Percentiles rank a stretch among this genome's conserved stretches.
phyloP scores from a whole-genome alignment of 2,329 filamentous ascomycete genomes.

The Alternaria ethzedia region DNA sequence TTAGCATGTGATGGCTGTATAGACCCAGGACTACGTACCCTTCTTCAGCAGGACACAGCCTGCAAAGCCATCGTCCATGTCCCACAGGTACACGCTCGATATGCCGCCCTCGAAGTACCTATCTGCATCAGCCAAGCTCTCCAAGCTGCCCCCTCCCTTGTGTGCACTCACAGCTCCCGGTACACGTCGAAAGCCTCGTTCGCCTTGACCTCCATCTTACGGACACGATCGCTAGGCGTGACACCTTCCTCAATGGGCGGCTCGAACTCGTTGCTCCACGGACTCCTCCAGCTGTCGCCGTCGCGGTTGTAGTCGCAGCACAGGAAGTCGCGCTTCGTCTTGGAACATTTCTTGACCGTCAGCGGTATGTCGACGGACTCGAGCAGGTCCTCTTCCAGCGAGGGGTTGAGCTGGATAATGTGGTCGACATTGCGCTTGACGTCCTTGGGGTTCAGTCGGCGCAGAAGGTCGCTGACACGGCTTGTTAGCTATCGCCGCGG shows the following conservation, averaged over 20 bases:
- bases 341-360: slow-evolving; percentile 81
- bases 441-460: slow-evolving; percentile 93
- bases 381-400: slow-evolving; percentile 95
- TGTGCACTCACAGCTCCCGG: slow-evolving; percentile 71
- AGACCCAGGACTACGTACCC: slow-evolving; percentile 58
- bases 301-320: slow-evolving; percentile 99
- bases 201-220: slow-evolving; percentile 90
- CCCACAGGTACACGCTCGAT: slow-evolving; percentile 97
- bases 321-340: slow-evolving; percentile 92
- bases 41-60: slow-evolving; percentile 97
- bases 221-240: slow-evolving; percentile 85
- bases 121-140: slow-evolving; percentile 27
- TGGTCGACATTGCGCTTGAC: slow-evolving; percentile 86
- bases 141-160: not conserved
- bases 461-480: slow-evolving; percentile 83
- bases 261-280: slow-evolving; percentile 99
- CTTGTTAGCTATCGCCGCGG: slow-evolving; percentile 14
- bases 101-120: slow-evolving; percentile 94
- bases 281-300: slow-evolving; percentile 94
- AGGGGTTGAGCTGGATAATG: slow-evolving; percentile 86
- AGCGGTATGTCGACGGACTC: slow-evolving; percentile 97
- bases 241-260: slow-evolving; percentile 85
- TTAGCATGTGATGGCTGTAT: slow-evolving; percentile 13
- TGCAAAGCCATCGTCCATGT: slow-evolving; percentile 95
- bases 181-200: slow-evolving; percentile 98